Conservation (phyloP, 345 rosid species). For the Rubroshorea leprosula region DNA sequence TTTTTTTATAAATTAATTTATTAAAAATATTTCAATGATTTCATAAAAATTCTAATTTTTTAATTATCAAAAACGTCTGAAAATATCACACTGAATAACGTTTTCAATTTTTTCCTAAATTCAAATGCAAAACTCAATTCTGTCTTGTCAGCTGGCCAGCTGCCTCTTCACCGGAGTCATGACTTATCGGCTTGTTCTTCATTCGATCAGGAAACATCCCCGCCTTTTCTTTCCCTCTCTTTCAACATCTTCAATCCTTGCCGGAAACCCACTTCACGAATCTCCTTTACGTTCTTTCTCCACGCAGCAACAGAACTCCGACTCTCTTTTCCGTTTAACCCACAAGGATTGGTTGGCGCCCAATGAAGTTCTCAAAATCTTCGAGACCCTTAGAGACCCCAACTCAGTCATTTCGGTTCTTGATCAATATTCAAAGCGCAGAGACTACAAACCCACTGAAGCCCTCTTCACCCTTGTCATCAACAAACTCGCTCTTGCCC, state of each 20-base stretch:
- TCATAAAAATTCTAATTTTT: too few relatives aligned
- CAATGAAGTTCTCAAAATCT: conserved; percentile 50
- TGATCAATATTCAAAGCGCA: conserved; percentile 53
- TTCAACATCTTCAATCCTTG: conserved; percentile 1
- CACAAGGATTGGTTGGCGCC: conserved; percentile 89
- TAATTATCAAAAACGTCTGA: too few relatives aligned
- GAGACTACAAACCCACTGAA: conserved; percentile 75
- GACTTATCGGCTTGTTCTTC: neutral
- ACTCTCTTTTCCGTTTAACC: conserved; percentile 35
- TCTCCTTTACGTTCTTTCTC: conserved; percentile 2
- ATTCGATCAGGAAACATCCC: neutral
- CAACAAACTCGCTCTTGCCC: conserved; percentile 48
- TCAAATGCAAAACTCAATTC: too few relatives aligned
- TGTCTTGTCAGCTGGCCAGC: too few relatives aligned
- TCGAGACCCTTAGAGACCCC: conserved; percentile 49
- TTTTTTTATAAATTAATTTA: too few relatives aligned
- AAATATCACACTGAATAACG: too few relatives aligned
- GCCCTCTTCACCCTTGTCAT: conserved; percentile 53
- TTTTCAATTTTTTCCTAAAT: too few relatives aligned
- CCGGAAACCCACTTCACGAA: neutral
- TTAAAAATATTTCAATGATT: too few relatives aligned
- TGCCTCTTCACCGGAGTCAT: neutral
- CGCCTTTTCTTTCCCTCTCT: neutral
- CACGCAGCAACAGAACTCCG: neutral
- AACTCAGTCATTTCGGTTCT: conserved; percentile 40